phyloP scores from a whole-genome alignment of 129 eudicot species.

The Logfia minima region DNA sequence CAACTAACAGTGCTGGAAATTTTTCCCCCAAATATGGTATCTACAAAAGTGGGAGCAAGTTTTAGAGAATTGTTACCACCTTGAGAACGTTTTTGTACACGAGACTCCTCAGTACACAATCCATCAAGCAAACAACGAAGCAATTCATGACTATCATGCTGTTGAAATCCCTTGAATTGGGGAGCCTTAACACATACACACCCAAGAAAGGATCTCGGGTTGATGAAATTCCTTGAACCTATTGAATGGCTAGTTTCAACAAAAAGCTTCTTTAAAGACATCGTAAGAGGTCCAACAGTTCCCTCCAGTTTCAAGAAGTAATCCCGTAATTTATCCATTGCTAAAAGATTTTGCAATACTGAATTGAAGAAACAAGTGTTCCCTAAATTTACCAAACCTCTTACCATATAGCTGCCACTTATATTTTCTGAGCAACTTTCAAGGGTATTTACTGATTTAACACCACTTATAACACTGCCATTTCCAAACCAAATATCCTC shows the following conservation, averaged over 20 bases:
- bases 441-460: conserved; percentile 35
- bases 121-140: conserved; percentile 95
- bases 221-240: conserved; percentile 47
- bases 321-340: conserved; percentile 59
- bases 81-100: conserved; percentile 46
- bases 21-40: conserved; percentile 79
- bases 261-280: conserved; percentile 64
- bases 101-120: conserved; percentile 63
- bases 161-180: conserved; percentile 89
- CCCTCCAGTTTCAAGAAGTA: conserved; percentile 48
- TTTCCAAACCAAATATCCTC: conserved; percentile 78
- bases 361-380: conserved; percentile 97
- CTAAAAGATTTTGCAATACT: conserved; percentile 72
- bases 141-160: conserved; percentile 95
- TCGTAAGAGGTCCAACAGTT: conserved; percentile 68
- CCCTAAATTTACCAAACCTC: conserved; percentile 81
- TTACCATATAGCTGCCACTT: conserved; percentile 42
- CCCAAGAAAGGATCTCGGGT: conserved; percentile 70
- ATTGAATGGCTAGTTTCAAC: conserved; percentile 48
- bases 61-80: conserved; percentile 9
- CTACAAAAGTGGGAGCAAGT: conserved; percentile 63
- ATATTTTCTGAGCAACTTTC: conserved; percentile 25
- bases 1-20: conserved; percentile 86
- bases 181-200: conserved; percentile 78
- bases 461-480: conserved; percentile 51